Evolutionary conservation across 2,329 filamentous ascomycete genomes (phyloP), one percentile per base, ranked within the genome.

Genomic region (Fusarium sp.): DNA sequence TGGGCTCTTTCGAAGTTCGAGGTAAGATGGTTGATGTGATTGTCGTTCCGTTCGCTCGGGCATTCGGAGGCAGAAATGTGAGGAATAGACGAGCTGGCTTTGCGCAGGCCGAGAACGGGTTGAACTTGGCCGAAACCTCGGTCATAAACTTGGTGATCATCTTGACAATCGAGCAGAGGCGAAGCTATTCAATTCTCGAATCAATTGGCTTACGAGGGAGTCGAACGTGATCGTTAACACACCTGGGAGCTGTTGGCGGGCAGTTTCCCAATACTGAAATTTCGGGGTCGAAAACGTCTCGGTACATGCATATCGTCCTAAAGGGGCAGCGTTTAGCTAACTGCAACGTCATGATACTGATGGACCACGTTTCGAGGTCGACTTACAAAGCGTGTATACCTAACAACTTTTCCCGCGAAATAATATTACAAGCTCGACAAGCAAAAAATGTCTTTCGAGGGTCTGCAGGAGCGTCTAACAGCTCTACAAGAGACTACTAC

Each of bases 61-160:
- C 94, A 77, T 91, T 90, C 44, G 94, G 89, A 13, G 95, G 94
- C 35, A 99, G 89, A 71, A 92, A 87, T 35, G 93, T 92, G 74
- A 98, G 93, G 82, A 98, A 96, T 55, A 97, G 87, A 45, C 96
- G 91, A 41, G 94, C 95, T 27, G 95, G 92, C 79, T 94, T 94
- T 69, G 93, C 91, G 80, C 88, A 87, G 27, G 88, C 83, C 32
- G 90, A 92, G 88, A 98, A 98, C 41, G 96, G 95, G 83, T 97
- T 97, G 90, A 98, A 98, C 80, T 90, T 90, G 73, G 94, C 92
- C 77, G 88, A 90, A 77, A 98, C 90, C 80, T 94, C 90, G 80
- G 94, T 95, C 81, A 97, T 89, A 85, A 93, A 96, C 80, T 91
- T 90, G 65, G 93, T 95, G 68, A 96, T 93, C 93, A 96, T 96